These are phyloP conservation scores for Neostapfia colusana DNA, from an alignment of 176 grass and related monocot genomes.

Conservation along the genomic window DNA sequence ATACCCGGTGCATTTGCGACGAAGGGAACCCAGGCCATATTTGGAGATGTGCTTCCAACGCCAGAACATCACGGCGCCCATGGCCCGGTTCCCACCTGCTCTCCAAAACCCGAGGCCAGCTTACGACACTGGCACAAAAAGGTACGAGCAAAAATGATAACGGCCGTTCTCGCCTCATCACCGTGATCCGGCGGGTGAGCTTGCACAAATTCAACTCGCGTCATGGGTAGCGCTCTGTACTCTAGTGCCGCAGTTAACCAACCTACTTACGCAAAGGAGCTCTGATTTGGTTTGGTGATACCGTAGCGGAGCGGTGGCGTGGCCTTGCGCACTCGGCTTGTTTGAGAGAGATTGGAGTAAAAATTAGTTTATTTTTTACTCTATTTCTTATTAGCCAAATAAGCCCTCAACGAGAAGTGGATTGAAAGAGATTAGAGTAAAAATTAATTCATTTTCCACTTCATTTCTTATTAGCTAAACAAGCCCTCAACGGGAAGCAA, in stretches of 20 bases:
- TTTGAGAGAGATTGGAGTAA: too few species aligned
- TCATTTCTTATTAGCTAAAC: too few species aligned
- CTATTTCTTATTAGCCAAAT: too few species aligned
- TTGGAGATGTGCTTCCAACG: not conserved
- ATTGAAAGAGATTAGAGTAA: too few species aligned
- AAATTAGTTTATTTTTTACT: too few species aligned
- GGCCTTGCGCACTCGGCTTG: not conserved
- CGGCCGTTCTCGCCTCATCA: not conserved
- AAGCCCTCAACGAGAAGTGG: too few species aligned
- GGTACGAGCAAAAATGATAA: not conserved
- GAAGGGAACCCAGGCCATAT: not conserved
- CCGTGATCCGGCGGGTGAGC: not conserved
- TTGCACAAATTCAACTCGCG: not conserved
- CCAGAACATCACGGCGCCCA: not conserved
- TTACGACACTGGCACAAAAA: not conserved
- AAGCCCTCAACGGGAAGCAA: too few species aligned
- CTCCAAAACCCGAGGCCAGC: not conserved
- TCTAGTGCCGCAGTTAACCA: constrained; percentile 14
- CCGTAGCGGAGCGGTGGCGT: not conserved
- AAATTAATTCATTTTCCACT: too few species aligned
- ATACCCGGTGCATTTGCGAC: too few species aligned
- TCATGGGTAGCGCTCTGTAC: not conserved
- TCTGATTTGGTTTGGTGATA: not conserved
- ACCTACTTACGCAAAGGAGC: not conserved
- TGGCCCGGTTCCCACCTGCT: not conserved